Evolutionary conservation across 768 basidiomycete genomes (phyloP), one percentile per base, ranked within the genome.

Genomic region (Leccinum boreale): DNA sequence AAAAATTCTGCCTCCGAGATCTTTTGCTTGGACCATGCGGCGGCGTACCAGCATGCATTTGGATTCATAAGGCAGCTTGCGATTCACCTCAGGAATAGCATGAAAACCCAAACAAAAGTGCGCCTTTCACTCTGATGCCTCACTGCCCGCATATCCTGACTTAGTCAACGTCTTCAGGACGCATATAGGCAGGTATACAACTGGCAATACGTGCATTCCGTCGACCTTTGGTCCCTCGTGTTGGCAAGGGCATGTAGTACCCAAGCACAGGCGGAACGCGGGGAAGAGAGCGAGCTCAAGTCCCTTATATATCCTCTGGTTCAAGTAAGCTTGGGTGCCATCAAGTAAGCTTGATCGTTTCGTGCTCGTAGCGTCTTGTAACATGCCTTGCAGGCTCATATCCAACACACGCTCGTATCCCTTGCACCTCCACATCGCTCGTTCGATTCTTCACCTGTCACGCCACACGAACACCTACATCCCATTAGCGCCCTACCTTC

Each of bases 1-100:
- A 99, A 99, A 74, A 97, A 98, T 71, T 92, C 94, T 6, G 96
- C 95, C 0, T 90, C 92, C 1, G 94, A 97, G 68, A 76, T 98
- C 1, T 99, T 91, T 75, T 88, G 86, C 62, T 74, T 94, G 52
- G 80, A 90, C 65, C 88, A 87, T 59, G 79, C 81, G 14, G 74
- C 78, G 9, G 79, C 92, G 11, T 98, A 98, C 72, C 94, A 94
- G 65, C 94, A 97, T 66, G 94, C 94, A 3, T 99, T 98, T 75
- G 87, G 89, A 9, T 98, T 94, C 72, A 95, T 98, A 62, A 86
- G 97, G 44, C 92, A 94, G 70, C 84, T 99, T 31, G 97, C 96
- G 2, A 89, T 98, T 54, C 92, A 92, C 67, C 78, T 99, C 42
- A 78, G 97, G 54, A 92, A 90, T 66, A 92, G 91, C 71, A 92